phyloP scores from a whole-genome alignment of 768 basidiomycete genomes.

The Mycena sanguinolenta region DNA sequence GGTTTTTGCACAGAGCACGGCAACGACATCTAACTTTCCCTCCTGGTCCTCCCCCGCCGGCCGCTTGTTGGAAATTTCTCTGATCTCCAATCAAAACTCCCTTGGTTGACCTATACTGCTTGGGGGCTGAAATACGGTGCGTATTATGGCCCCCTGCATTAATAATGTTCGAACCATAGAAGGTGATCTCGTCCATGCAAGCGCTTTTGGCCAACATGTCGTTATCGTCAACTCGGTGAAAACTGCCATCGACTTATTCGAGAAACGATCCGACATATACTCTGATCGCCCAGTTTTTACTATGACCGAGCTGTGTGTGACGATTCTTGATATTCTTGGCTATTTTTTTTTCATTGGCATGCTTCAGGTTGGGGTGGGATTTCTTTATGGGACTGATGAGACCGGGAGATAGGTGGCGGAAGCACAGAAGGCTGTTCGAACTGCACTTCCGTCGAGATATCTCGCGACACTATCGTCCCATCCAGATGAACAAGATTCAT shows the following conservation, averaged over 20 bases:
- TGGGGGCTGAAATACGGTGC: no score
- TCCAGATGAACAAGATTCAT: no score
- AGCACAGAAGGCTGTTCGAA: no score
- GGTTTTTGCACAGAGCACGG: no score
- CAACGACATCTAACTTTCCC: no score
- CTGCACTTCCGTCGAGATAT: slow-evolving; percentile 39
- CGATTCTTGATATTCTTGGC: no score
- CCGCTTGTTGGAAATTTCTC: no score
- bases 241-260: slow-evolving; percentile 1
- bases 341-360: neutral
- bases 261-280: slow-evolving; percentile 4
- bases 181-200: slow-evolving; percentile 8
- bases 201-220: neutral
- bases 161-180: no score
- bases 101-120: no score
- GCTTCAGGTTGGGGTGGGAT: slow-evolving; percentile 49
- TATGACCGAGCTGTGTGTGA: slow-evolving; percentile 9
- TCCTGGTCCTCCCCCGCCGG: no score
- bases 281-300: slow-evolving; percentile 20
- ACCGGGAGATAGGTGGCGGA: slow-evolving; percentile 44
- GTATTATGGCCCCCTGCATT: no score
- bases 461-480: slow-evolving; percentile 35
- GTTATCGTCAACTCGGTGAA: slow-evolving; percentile 11
- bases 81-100: no score
- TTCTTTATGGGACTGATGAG: slow-evolving; percentile 46